Conservation (phyloP, 352 stramenopile species). For the Phytophthora citrophthora region DNA sequence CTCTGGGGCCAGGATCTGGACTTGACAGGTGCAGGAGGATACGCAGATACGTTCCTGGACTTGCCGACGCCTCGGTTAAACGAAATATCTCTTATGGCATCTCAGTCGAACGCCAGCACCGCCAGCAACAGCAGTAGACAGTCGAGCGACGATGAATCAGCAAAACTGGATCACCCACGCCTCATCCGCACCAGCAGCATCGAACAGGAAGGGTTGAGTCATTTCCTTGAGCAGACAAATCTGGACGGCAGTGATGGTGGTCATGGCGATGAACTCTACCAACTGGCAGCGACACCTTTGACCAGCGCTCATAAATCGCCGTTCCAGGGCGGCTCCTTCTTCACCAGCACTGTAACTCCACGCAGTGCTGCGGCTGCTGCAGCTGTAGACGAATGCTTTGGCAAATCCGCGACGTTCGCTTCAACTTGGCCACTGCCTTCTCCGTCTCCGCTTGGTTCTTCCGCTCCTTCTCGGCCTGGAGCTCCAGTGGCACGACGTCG, state of each 20-base stretch:
- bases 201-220: conserved; percentile 78
- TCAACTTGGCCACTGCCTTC: conserved; percentile 33
- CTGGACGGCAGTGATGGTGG: conserved; percentile 33
- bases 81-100: conserved; percentile 45
- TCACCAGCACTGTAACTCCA: conserved; percentile 16
- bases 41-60: conserved; percentile 80
- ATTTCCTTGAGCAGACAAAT: conserved; percentile 77
- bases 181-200: conserved; percentile 73
- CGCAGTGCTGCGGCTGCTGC: conserved; percentile 33
- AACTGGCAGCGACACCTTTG: conserved; percentile 25
- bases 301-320: conserved; percentile 24
- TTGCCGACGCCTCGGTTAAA: conserved; percentile 68
- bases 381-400: conserved; percentile 65
- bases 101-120: conserved; percentile 27
- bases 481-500: conserved; percentile 9
- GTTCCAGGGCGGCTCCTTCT: conserved; percentile 28
- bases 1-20: conserved; percentile 76
- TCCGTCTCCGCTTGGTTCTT: conserved; percentile 17
- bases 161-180: conserved; percentile 53
- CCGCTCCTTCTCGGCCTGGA: conserved; percentile 4
- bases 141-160: conserved; percentile 16
- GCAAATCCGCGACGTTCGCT: conserved; percentile 34
- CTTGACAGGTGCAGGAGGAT: conserved; percentile 38
- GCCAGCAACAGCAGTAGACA: conserved; percentile 24
- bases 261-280: conserved; percentile 36